phyloP scores from a whole-genome alignment of 306 rosid genomes.

The Datisca glomerata region DNA sequence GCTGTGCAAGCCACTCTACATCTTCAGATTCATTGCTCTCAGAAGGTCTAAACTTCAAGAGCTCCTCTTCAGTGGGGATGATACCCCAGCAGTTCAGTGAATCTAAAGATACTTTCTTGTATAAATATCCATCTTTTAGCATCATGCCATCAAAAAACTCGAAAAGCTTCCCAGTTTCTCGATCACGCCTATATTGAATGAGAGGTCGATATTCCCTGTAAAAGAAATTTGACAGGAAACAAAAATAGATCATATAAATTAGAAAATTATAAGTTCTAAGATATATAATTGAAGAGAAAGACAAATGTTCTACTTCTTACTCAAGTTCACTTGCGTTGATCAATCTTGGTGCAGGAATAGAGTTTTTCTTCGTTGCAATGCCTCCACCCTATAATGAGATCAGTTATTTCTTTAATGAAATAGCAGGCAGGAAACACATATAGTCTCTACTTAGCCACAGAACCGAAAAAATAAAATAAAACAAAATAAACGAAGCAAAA shows the following conservation, averaged over 20 bases:
- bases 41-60: constrained; percentile 54
- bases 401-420: constrained; percentile 1
- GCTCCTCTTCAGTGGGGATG: constrained; percentile 71
- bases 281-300: no score
- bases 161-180: constrained; percentile 52
- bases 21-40: constrained; percentile 53
- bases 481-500: no score
- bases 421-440: no score
- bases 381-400: constrained; percentile 70
- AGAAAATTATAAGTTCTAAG: no score
- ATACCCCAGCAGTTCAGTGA: constrained; percentile 82
- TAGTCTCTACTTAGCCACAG: no score
- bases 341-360: constrained; percentile 72
- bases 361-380: constrained; percentile 34
- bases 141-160: constrained; percentile 66
- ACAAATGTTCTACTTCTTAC: constrained; percentile 28
- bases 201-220: constrained; percentile 89
- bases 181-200: constrained; percentile 54
- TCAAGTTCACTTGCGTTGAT: constrained; percentile 88
- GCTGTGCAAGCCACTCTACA: constrained; percentile 80
- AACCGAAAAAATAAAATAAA: no score
- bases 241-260: no score
- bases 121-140: constrained; percentile 85
- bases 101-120: constrained; percentile 65
- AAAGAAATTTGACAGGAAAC: no score